Base-by-base conservation (phyloP, 202 grass and related monocot species). In the Sporobolus alterniflorus region DNA sequence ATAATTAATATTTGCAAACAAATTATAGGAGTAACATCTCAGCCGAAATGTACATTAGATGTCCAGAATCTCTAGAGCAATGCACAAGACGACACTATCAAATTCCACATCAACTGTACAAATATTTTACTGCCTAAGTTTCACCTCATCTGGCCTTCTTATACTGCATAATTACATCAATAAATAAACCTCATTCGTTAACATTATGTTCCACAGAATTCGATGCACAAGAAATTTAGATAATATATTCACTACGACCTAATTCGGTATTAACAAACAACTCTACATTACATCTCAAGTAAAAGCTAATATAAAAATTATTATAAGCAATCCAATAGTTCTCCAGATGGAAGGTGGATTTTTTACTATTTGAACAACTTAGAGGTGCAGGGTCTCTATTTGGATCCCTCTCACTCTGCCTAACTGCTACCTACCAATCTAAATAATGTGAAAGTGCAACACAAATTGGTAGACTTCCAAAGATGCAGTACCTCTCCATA, bases 381-480 rank as follows among this genome's bases (percentile, higher is more conserved):
- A 13, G 13, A 66, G 55, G 14, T n/a, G 49, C 60, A 75, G 47
- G 54, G 57, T 40, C 36, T 49, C 13, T 77, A 64, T 22, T 64
- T 22, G 70, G 22, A 50, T 69, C 50, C 9, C 5, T 24, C 26
- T 12, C 36, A 21, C 40, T 8, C n/a, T 17, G 73, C 73, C 74
- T 33, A 56, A 18, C 48, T 41, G 32, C 51, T 26, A 64, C 46
- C 74, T 83, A 73, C 66, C 44, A 43, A 73, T 42, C 40, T 78
- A 25, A 50, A 54, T 75, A 8, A 52, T 69, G n/a, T 61, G 69
- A 36, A 69, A 69, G 74, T 8, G 15, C 74, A 24, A 74, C 32
- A 32, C 42, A 44, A 51, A 36, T 30, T 36, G 32, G 1, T 61
- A 71, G 15, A 32, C 18, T 64, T 64, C 44, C 12, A 29, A 76